Evolutionary conservation across 805 yeast species (phyloP).

Genomic region (Saturnispora mendoncae): DNA sequence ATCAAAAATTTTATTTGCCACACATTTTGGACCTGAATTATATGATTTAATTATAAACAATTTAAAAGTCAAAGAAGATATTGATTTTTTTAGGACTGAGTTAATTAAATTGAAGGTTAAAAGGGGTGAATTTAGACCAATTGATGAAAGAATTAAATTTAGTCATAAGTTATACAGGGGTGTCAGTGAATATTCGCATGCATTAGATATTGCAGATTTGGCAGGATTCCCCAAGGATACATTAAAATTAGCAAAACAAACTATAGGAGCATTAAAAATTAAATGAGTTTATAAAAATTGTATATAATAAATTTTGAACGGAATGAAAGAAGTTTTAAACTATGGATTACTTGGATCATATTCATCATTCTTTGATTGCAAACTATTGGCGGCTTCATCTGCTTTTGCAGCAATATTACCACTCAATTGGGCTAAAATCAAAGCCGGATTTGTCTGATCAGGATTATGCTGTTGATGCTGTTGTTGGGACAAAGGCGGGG

Average conservation of each 20-base stretch:
- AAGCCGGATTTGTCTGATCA: conserved; percentile 10
- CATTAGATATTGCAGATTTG: conserved; percentile 62
- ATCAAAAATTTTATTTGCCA: conserved; percentile 79
- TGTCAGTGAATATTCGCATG: conserved; percentile 66
- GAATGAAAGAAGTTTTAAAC: too few relatives aligned
- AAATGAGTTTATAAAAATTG: conserved; percentile 1
- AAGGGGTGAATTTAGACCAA: conserved; percentile 12
- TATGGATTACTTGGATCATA: conserved; percentile 18
- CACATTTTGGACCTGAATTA: conserved; percentile 65
- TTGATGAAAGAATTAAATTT: conserved; percentile 30
- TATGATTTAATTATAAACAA: conserved; percentile 31
- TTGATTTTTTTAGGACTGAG: conserved; percentile 23
- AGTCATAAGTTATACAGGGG: conserved; percentile 59
- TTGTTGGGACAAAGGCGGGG: too few relatives aligned
- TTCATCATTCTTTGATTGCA: conserved; percentile 15
- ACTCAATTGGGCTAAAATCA: conserved; percentile 14
- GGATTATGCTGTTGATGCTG: background rate
- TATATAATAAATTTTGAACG: too few relatives aligned
- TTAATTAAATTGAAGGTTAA: conserved; percentile 10
- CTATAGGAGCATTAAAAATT: conserved; percentile 17
- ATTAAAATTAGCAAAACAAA: conserved; percentile 40
- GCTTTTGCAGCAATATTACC: conserved; percentile 3
- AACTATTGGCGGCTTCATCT: background rate
- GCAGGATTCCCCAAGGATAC: conserved; percentile 72
- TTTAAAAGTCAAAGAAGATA: conserved; percentile 20